A percentile compares a stretch with the other conserved stretches of the same genome.
Conservation (phyloP, 1,284 basidiomycete species). For the Hortiboletus rubellus region DNA sequence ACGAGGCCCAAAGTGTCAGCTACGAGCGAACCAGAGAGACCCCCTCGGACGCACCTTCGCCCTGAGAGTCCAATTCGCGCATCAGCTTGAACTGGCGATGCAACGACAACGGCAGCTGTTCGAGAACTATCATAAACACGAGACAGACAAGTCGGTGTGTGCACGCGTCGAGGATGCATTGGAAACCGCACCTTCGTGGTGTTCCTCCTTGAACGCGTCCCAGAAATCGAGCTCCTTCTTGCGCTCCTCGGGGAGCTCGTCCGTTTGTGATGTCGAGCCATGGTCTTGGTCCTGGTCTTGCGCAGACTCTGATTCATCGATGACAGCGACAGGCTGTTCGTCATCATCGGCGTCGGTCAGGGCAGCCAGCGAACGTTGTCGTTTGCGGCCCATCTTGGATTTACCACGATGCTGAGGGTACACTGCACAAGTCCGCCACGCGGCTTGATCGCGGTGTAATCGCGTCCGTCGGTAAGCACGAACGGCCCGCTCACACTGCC, state of each 20-base stretch:
- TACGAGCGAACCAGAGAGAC: not conserved
- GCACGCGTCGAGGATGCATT: not conserved
- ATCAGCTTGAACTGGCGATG: slow-evolving; percentile 79
- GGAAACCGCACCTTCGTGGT: slow-evolving; percentile 62
- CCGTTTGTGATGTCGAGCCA: not conserved
- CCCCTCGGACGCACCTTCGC: slow-evolving; percentile 50
- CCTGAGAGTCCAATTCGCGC: slow-evolving; percentile 80
- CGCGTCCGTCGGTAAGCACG: not conserved
- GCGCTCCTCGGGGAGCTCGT: slow-evolving; percentile 25
- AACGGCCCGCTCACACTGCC: not conserved
- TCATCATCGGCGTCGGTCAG: slow-evolving; percentile 36
- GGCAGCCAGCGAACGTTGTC: slow-evolving; percentile 47
- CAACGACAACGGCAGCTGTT: slow-evolving; percentile 83
- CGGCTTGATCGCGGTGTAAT: slow-evolving; percentile 4
- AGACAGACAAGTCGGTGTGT: not conserved
- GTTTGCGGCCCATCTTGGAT: slow-evolving; percentile 43
- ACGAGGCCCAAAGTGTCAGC: slow-evolving; percentile 8
- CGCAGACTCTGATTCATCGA: slow-evolving; percentile 12
- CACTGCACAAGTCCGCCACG: not conserved
- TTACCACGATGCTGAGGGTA: not conserved
- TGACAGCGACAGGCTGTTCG: not conserved
- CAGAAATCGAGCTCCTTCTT: slow-evolving; percentile 66
- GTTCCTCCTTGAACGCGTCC: slow-evolving; percentile 77
- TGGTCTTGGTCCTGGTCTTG: slow-evolving; percentile 4
- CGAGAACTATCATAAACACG: slow-evolving; percentile 55